phyloP scores from a whole-genome alignment of 192 early-diverging fungal genomes.

The Umbelopsis vinacea region DNA sequence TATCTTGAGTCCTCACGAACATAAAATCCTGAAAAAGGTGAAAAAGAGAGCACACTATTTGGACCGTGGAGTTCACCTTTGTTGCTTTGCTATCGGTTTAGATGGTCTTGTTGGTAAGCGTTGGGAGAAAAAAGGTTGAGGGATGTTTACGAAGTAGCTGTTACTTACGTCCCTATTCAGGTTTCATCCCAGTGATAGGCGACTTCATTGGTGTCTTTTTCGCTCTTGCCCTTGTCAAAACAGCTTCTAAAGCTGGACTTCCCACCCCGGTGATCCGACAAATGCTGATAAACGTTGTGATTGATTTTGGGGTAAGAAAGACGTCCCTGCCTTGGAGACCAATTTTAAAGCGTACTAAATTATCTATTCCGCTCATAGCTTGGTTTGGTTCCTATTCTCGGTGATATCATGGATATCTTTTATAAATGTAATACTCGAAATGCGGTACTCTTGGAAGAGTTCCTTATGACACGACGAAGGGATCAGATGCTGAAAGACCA shows the following conservation, averaged over 20 bases:
- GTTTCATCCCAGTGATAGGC: constrained; percentile 49
- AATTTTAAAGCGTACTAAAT: background rate
- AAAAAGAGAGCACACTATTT: constrained; percentile 48
- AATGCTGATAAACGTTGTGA: constrained; percentile 48
- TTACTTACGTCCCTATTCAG: constrained; percentile 23
- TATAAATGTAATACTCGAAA: constrained; percentile 52
- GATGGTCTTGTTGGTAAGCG: constrained; percentile 53
- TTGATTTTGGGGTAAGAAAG: constrained; percentile 48
- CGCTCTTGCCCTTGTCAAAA: constrained; percentile 37
- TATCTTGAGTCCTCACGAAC: constrained; percentile 31
- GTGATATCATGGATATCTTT: constrained; percentile 47
- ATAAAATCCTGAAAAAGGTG: constrained; percentile 40
- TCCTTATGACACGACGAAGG: constrained; percentile 27
- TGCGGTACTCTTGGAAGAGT: constrained; percentile 47
- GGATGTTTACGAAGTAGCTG: background rate
- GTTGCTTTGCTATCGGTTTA: constrained; percentile 47
- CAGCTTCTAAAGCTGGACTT: constrained; percentile 43
- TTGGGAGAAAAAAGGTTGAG: background rate
- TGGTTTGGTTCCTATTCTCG: constrained; percentile 45
- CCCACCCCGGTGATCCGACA: constrained; percentile 31
- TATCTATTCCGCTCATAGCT: constrained; percentile 24
- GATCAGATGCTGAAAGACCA: constrained; percentile 25
- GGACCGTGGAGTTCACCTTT: constrained; percentile 48
- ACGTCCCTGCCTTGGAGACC: background rate
- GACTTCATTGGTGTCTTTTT: constrained; percentile 43